Percentiles rank a stretch among this genome's conserved stretches.
Conservation (phyloP, 306 rosid species). For the Quercus ilex region DNA sequence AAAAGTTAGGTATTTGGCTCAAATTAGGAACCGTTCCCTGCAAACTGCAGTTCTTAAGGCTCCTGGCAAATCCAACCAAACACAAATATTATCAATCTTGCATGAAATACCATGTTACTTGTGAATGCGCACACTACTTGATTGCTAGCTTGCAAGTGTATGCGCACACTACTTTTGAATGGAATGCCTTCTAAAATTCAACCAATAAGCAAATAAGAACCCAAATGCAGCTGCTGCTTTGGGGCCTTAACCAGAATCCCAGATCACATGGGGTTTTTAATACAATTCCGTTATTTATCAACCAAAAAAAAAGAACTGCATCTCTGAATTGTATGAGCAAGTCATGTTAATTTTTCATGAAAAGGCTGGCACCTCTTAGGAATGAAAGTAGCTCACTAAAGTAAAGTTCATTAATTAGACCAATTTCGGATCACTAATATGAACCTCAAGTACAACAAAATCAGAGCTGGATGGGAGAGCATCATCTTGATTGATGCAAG, state of each 20-base stretch:
- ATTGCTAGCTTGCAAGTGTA: background rate
- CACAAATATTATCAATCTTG: background rate
- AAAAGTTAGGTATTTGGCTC: conserved; percentile 31
- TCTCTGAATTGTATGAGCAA: background rate
- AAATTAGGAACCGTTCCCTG: conserved; percentile 80
- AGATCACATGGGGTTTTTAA: no score
- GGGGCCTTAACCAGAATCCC: no score
- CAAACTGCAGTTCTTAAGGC: conserved; percentile 81
- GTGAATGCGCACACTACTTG: background rate
- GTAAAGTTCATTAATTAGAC: background rate
- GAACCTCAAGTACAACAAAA: background rate
- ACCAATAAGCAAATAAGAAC: no score
- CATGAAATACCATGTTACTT: background rate
- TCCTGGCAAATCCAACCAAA: conserved; percentile 48
- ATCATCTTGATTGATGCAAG: background rate
- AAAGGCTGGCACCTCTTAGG: background rate
- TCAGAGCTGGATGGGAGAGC: background rate
- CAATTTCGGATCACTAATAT: background rate
- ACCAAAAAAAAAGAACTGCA: no score
- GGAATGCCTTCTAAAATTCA: no score
- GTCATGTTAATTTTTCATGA: no score
- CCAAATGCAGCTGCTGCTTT: no score
- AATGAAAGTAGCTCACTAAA: background rate
- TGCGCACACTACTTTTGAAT: no score
- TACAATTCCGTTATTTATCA: no score